These are phyloP conservation scores for Madurella fahalii DNA, from an alignment of 2,329 filamentous ascomycete genomes.

Conservation along the genomic window DNA sequence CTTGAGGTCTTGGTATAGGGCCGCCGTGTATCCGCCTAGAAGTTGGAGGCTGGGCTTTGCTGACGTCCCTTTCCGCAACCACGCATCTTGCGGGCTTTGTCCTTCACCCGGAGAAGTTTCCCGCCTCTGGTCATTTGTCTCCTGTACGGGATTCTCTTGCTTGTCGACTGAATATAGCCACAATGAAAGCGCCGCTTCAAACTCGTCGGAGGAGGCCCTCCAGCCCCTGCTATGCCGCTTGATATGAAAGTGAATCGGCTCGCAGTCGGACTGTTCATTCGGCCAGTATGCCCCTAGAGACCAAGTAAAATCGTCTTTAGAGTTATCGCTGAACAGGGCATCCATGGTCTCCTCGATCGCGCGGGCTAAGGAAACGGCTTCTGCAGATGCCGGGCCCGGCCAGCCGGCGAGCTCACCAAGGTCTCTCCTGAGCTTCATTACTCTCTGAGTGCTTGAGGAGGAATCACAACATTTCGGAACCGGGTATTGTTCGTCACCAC, in stretches of 20 bases:
- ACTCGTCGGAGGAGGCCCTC: conserved; percentile 20
- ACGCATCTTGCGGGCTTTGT: no score
- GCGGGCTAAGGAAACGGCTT: conserved; percentile 13
- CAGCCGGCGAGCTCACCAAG: conserved; percentile 24
- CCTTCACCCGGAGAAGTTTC: no score
- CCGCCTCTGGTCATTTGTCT: background rate
- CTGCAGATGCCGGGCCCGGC: conserved; percentile 19
- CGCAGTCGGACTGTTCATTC: background rate
- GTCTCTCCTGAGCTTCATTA: conserved; percentile 19
- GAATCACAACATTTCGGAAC: no score
- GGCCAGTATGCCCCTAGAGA: background rate
- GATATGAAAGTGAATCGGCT: conserved; percentile 10
- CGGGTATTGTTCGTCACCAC: no score
- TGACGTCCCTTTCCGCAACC: conserved; percentile 17
- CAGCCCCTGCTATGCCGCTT: conserved; percentile 14
- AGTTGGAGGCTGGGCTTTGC: conserved; percentile 14
- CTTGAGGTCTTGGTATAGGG: conserved; percentile 12
- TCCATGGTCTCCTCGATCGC: conserved; percentile 26
- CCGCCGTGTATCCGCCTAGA: conserved; percentile 10
- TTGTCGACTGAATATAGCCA: conserved; percentile 29
- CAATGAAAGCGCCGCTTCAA: conserved; percentile 31
- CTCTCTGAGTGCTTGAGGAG: conserved; percentile 6
- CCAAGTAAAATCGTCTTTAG: background rate
- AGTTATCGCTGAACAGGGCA: conserved; percentile 9
- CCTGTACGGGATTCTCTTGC: no score